Conservation (phyloP, 192 early-diverging fungal species). For the Thamnidium elegans region DNA sequence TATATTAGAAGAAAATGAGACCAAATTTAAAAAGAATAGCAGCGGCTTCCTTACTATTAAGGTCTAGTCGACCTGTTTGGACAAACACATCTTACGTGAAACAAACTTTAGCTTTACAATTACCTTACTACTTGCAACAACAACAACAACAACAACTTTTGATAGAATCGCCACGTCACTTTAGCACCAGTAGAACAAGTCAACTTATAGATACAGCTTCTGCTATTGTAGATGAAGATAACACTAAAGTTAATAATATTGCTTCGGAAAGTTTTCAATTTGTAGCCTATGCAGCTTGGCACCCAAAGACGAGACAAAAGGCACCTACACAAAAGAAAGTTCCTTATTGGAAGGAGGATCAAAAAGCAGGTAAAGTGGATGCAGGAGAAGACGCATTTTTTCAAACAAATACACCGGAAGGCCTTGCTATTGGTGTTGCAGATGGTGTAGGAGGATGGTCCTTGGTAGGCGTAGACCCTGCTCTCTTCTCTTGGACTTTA, state of each 20-base stretch:
- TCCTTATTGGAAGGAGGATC: slow-evolving; percentile 39
- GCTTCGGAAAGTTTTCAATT: slow-evolving; percentile 24
- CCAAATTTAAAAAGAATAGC: slow-evolving; percentile 10
- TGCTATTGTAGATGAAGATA: not conserved
- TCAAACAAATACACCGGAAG: slow-evolving; percentile 46
- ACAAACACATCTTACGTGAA: not conserved
- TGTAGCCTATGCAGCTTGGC: slow-evolving; percentile 36
- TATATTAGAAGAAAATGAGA: not conserved
- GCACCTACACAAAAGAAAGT: not conserved
- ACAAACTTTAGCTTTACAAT: not conserved
- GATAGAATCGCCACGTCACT: not conserved
- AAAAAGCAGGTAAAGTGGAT: slow-evolving; percentile 52
- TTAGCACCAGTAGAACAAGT: not conserved
- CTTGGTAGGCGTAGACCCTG: slow-evolving; percentile 43
- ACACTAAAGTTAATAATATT: not conserved
- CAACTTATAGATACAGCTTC: not conserved
- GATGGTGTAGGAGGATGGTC: slow-evolving; percentile 63
- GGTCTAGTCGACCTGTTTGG: not conserved
- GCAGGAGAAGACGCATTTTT: slow-evolving; percentile 64
- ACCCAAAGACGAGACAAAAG: slow-evolving; percentile 17
- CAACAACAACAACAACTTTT: not conserved
- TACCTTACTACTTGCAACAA: slow-evolving; percentile 2
- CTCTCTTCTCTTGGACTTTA: slow-evolving; percentile 57
- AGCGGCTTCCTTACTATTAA: slow-evolving; percentile 8
- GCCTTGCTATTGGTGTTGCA: slow-evolving; percentile 57